Conservation (phyloP, 495 filamentous ascomycete genomes). For the Penicillium malachiteum region DNA sequence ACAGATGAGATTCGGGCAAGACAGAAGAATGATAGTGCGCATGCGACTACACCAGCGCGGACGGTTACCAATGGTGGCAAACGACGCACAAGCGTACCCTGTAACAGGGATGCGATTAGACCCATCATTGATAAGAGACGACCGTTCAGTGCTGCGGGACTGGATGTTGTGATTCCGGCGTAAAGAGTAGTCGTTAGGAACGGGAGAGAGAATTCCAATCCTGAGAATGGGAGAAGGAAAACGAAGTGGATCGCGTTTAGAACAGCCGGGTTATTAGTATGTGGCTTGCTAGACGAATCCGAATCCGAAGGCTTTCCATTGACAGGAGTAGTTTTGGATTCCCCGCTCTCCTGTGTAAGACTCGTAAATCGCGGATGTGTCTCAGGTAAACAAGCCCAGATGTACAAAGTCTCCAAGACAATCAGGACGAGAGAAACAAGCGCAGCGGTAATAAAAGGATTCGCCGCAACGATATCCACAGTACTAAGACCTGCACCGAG, state of each 20-base stretch:
- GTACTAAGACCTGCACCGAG: slow-evolving; percentile 81
- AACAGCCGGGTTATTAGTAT: slow-evolving; percentile 79
- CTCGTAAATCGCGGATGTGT: slow-evolving; percentile 63
- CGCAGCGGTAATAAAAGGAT: slow-evolving; percentile 91
- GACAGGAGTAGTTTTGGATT: not conserved
- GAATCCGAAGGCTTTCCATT: not conserved
- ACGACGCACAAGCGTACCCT: slow-evolving; percentile 80
- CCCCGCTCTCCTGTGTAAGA: slow-evolving; percentile 26
- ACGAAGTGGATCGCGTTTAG: slow-evolving; percentile 84
- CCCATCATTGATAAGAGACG: slow-evolving; percentile 91
- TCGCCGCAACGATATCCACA: slow-evolving; percentile 72
- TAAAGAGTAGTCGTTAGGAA: slow-evolving; percentile 98
- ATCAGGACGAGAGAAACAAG: slow-evolving; percentile 80
- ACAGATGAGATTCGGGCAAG: slow-evolving; percentile 68
- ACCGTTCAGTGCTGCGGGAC: slow-evolving; percentile 71
- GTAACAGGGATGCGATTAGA: slow-evolving; percentile 84
- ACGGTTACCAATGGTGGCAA: slow-evolving; percentile 76
- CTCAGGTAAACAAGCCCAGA: slow-evolving; percentile 87
- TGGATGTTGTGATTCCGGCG: slow-evolving; percentile 46
- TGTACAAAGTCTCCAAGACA: slow-evolving; percentile 78
- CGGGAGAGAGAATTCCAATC: slow-evolving; percentile 89
- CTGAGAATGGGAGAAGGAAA: slow-evolving; percentile 95
- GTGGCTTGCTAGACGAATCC: slow-evolving; percentile 7
- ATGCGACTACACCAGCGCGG: slow-evolving; percentile 73
- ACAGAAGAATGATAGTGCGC: slow-evolving; percentile 74